Conservation (phyloP, 257 asterid species). For the Plectranthus barbatus region DNA sequence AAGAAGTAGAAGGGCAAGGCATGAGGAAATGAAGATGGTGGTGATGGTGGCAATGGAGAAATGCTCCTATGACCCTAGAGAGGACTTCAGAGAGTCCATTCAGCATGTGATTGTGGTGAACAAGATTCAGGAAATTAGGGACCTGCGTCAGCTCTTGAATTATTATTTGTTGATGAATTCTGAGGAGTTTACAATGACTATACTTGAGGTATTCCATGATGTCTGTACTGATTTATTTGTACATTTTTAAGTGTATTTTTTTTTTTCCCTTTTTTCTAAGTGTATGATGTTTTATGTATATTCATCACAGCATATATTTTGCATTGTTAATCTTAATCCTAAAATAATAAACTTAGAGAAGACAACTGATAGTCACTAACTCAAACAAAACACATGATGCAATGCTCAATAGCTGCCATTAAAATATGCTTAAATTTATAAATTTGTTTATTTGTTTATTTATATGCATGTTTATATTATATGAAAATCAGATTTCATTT, state of each 20-base stretch:
- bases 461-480: too few relatives aligned
- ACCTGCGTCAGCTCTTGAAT: constrained; percentile 52
- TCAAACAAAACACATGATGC: too few relatives aligned
- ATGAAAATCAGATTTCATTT: too few relatives aligned
- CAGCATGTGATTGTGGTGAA: constrained; percentile 50
- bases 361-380: too few relatives aligned
- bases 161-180: constrained; percentile 59
- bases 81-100: constrained; percentile 69
- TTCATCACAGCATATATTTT: too few relatives aligned
- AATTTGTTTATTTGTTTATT: too few relatives aligned
- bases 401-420: too few relatives aligned
- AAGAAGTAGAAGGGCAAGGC: constrained; percentile 13
- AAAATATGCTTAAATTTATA: too few relatives aligned
- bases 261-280: neutral
- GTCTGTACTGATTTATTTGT: constrained; percentile 55
- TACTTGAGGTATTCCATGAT: constrained; percentile 67
- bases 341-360: too few relatives aligned
- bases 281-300: too few relatives aligned
- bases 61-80: constrained; percentile 53
- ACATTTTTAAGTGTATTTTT: constrained; percentile 11
- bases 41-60: constrained; percentile 78
- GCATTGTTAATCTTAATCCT: too few relatives aligned
- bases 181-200: constrained; percentile 45
- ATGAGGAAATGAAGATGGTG: constrained; percentile 35
- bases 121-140: constrained; percentile 40